phyloP scores from a whole-genome alignment of 768 basidiomycete genomes.

The Tubosaeta sp. region DNA sequence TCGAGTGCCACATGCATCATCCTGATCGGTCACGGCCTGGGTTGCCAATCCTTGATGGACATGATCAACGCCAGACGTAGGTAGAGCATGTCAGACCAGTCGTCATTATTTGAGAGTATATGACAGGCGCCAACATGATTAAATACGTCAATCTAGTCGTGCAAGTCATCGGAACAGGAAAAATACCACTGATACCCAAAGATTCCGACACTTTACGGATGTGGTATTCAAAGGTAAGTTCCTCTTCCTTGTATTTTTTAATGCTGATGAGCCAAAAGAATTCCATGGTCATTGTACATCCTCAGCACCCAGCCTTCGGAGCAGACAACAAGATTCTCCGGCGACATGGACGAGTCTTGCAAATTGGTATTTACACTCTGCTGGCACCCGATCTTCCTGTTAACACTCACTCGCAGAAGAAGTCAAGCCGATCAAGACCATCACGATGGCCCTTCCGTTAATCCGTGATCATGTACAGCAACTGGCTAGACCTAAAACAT shows the following conservation, averaged over 20 bases:
- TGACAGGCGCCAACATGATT: slow-evolving; percentile 49
- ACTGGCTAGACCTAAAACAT: slow-evolving; percentile 13
- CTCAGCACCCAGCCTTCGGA: slow-evolving; percentile 49
- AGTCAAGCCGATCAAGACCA: slow-evolving; percentile 70
- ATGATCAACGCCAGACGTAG: slow-evolving; percentile 69
- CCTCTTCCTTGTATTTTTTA: neutral
- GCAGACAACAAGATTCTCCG: slow-evolving; percentile 42
- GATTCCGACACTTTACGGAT: slow-evolving; percentile 50
- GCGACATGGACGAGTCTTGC: slow-evolving; percentile 61
- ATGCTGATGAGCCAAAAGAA: slow-evolving; percentile 42
- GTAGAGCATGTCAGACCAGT: slow-evolving; percentile 13
- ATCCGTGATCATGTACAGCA: slow-evolving; percentile 55
- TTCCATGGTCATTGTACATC: slow-evolving; percentile 67
- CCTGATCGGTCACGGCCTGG: slow-evolving; percentile 84
- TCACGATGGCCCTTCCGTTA: slow-evolving; percentile 59
- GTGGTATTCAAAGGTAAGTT: slow-evolving; percentile 70
- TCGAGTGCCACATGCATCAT: slow-evolving; percentile 70
- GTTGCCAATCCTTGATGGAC: slow-evolving; percentile 71
- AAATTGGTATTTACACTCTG: slow-evolving; percentile 49
- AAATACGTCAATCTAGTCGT: slow-evolving; percentile 66
- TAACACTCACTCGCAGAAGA: slow-evolving; percentile 44
- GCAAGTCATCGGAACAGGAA: slow-evolving; percentile 70
- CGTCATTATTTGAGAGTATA: neutral
- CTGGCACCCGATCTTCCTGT: neutral
- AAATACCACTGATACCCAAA: slow-evolving; percentile 50